phyloP scores from a whole-genome alignment of 2,329 filamentous ascomycete genomes.

The Epichloe uncinata region DNA sequence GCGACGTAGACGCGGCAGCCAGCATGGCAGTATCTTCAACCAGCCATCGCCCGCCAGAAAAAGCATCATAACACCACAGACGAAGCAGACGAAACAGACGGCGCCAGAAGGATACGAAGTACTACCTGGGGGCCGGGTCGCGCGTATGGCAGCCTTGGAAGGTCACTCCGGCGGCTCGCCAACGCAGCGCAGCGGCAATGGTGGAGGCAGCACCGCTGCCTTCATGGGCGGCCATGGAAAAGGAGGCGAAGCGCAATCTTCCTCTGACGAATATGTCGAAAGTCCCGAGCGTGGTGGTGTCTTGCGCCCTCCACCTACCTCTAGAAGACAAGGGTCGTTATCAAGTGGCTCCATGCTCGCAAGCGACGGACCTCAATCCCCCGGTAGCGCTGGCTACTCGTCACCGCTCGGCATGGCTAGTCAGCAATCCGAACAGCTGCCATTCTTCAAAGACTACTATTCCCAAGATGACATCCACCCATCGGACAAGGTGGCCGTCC shows the following conservation, averaged over 20 bases:
- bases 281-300: conserved; percentile 52
- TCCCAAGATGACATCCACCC: conserved; percentile 93
- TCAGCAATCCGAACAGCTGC: conserved; percentile 87
- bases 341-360: conserved; percentile 72
- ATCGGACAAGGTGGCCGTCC: conserved; percentile 73
- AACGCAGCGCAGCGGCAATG: conserved; percentile 33
- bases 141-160: conserved; percentile 90
- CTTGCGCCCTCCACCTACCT: conserved; percentile 43
- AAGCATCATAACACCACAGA: conserved; percentile 28
- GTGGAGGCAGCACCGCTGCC: conserved; percentile 23
- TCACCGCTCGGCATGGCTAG: conserved; percentile 74
- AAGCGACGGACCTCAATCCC: conserved; percentile 59
- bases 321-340: conserved; percentile 69
- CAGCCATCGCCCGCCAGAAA: conserved; percentile 65
- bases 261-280: conserved; percentile 58
- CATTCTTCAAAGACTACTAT: conserved; percentile 98
- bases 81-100: conserved; percentile 12
- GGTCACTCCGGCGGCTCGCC: conserved; percentile 52
- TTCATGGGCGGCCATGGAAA: conserved; percentile 32
- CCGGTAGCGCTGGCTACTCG: conserved; percentile 60
- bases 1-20: conserved; percentile 44
- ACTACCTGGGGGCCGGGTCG: conserved; percentile 76
- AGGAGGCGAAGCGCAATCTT: conserved; percentile 44
- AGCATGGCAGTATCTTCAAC: conserved; percentile 69
- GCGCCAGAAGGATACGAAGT: conserved; percentile 52